Evolutionary conservation across 1,284 basidiomycete genomes (phyloP).

Genomic region (Trametes polyzona): DNA sequence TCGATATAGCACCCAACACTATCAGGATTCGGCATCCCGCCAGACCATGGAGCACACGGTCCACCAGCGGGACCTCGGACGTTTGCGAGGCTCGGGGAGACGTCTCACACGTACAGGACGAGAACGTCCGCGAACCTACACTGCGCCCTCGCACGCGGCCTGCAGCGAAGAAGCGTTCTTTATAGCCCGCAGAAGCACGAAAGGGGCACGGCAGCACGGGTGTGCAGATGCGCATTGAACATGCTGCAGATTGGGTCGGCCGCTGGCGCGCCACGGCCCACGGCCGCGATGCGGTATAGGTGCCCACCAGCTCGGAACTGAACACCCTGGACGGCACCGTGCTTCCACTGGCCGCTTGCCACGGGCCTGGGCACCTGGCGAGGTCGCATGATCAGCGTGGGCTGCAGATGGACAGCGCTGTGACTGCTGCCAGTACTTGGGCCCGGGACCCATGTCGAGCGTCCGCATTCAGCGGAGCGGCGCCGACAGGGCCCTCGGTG

Average conservation of each 20-base stretch:
- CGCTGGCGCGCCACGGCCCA: no score
- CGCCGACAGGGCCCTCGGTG: constrained; percentile 8
- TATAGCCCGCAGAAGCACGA: no score
- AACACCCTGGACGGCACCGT: not conserved
- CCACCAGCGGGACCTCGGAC: not conserved
- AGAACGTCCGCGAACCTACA: not conserved
- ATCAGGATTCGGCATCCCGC: not conserved
- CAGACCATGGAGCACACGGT: no score
- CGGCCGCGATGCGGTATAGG: no score
- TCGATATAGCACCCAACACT: not conserved
- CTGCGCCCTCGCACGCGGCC: no score
- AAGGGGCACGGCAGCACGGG: no score
- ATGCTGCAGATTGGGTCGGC: no score
- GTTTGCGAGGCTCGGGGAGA: not conserved
- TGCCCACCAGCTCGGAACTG: constrained; percentile 19
- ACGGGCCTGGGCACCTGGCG: constrained; percentile 15
- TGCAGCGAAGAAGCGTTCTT: no score
- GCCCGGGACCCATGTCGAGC: constrained; percentile 1
- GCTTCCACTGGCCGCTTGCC: not conserved
- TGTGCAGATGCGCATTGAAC: no score
- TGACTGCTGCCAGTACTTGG: constrained; percentile 8
- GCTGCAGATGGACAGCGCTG: no score
- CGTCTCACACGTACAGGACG: not conserved
- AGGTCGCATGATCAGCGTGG: constrained; percentile 22
- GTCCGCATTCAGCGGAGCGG: constrained; percentile 12